These are phyloP conservation scores for Nigrospora oryzae DNA, from an alignment of 2,329 filamentous ascomycete species.

Conservation along the genomic window DNA sequence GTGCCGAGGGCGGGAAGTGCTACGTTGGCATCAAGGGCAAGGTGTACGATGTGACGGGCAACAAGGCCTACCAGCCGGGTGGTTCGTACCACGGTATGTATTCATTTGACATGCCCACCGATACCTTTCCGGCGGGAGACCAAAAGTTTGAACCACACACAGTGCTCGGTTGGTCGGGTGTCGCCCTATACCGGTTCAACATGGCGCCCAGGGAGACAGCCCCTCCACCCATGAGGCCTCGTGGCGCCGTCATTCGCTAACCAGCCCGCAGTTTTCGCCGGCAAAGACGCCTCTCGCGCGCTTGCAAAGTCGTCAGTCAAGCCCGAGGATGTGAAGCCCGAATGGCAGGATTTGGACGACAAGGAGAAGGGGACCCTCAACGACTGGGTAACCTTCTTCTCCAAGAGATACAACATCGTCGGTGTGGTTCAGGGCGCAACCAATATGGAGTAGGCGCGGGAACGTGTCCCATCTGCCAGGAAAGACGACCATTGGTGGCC, in stretches of 20 bases:
- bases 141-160: too few species aligned
- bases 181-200: neutral
- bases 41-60: slow-evolving; percentile 89
- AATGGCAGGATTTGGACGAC: slow-evolving; percentile 11
- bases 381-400: slow-evolving; percentile 95
- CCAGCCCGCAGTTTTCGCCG: slow-evolving; percentile 68
- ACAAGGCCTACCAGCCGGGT: slow-evolving; percentile 74
- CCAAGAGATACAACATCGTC: slow-evolving; percentile 90
- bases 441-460: slow-evolving; percentile 34
- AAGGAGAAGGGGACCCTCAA: slow-evolving; percentile 66
- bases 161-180: neutral
- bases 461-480: too few species aligned
- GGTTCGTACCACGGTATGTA: slow-evolving; percentile 76
- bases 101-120: neutral
- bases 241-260: slow-evolving; percentile 9
- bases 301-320: slow-evolving; percentile 83
- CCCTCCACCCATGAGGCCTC: neutral
- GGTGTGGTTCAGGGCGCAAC: slow-evolving; percentile 56
- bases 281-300: slow-evolving; percentile 91
- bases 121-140: too few species aligned
- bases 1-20: slow-evolving; percentile 53
- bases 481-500: too few species aligned
- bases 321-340: slow-evolving; percentile 38
- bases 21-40: slow-evolving; percentile 74
- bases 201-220: neutral